Evolutionary conservation across 2,329 filamentous ascomycete species (phyloP).

Genomic region (Pseudogymnoascus sp.): DNA sequence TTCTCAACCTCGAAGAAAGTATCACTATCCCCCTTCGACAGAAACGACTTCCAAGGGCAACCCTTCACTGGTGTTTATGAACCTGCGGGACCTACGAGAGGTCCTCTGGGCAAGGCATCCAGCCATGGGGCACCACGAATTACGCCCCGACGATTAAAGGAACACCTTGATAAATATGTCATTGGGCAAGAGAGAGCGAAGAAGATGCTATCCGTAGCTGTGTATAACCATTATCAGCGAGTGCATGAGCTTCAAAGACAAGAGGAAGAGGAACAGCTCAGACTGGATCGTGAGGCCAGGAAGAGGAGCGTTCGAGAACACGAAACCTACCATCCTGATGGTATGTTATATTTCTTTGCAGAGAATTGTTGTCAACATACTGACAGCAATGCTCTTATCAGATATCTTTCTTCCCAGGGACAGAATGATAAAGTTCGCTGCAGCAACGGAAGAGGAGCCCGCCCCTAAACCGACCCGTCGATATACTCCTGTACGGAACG

Average conservation of each 20-base stretch:
- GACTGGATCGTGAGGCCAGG: constrained; percentile 53
- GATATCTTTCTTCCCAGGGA: not conserved
- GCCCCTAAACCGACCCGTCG: not conserved
- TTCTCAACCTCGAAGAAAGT: constrained; percentile 29
- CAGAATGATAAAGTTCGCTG: not conserved
- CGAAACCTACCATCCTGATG: not conserved
- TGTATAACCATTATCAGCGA: constrained; percentile 95
- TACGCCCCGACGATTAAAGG: constrained; percentile 66
- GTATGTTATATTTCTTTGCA: not conserved
- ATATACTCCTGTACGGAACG: not conserved
- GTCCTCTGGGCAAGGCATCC: constrained; percentile 44
- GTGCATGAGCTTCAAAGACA: constrained; percentile 67
- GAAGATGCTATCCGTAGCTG: constrained; percentile 83
- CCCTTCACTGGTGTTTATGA: constrained; percentile 57
- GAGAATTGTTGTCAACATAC: not conserved
- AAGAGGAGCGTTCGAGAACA: constrained; percentile 30
- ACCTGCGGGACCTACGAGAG: constrained; percentile 49
- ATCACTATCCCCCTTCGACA: constrained; percentile 30
- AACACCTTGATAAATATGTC: constrained; percentile 89
- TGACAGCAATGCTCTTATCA: not conserved
- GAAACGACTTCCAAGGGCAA: constrained; percentile 55
- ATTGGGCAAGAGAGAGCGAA: constrained; percentile 93
- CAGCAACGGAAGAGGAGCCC: not conserved
- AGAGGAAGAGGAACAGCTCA: constrained; percentile 64
- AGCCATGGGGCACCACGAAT: constrained; percentile 54